Evolutionary conservation across 2,329 filamentous ascomycete species (phyloP).

Genomic region (Xenosphaeropsis pyriputrescens): DNA sequence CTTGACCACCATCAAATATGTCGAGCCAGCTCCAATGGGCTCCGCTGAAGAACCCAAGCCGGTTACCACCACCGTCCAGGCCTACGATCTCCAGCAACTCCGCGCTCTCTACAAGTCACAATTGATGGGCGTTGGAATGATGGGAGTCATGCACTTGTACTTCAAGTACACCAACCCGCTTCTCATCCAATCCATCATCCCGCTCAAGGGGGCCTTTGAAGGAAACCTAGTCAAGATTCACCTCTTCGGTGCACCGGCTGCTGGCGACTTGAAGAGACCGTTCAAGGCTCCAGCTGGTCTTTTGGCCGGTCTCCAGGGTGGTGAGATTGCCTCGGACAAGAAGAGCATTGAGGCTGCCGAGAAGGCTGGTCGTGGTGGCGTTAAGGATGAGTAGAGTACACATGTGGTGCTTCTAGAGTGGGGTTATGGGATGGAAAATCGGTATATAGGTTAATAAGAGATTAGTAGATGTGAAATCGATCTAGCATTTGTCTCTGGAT

Average conservation of each 20-base stretch:
- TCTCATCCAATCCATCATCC: constrained; percentile 96
- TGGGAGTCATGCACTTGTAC: constrained; percentile 97
- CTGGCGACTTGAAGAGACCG: constrained; percentile 83
- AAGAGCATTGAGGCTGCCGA: constrained; percentile 71
- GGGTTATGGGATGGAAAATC: too few relatives aligned
- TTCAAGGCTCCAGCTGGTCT: constrained; percentile 81
- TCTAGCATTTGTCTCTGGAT: too few relatives aligned
- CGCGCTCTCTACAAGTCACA: constrained; percentile 77
- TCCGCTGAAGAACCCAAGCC: constrained; percentile 90
- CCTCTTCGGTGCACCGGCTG: constrained; percentile 72
- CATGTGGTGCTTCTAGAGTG: background rate
- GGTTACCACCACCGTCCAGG: constrained; percentile 89
- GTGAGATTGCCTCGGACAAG: constrained; percentile 60
- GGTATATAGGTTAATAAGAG: too few relatives aligned
- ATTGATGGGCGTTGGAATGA: constrained; percentile 94
- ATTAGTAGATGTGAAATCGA: too few relatives aligned
- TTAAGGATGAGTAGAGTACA: constrained; percentile 47
- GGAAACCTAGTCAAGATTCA: constrained; percentile 95
- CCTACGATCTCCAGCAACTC: constrained; percentile 83
- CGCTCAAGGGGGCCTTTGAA: constrained; percentile 90
- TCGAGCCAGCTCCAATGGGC: constrained; percentile 88
- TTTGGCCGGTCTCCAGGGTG: constrained; percentile 63
- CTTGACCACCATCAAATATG: constrained; percentile 94
- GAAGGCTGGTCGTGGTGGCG: constrained; percentile 57
- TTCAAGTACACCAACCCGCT: constrained; percentile 99